Evolutionary conservation across 148 eudicot species (phyloP), one percentile per base, ranked within the genome.

Genomic region (Pouteria glomerata): DNA sequence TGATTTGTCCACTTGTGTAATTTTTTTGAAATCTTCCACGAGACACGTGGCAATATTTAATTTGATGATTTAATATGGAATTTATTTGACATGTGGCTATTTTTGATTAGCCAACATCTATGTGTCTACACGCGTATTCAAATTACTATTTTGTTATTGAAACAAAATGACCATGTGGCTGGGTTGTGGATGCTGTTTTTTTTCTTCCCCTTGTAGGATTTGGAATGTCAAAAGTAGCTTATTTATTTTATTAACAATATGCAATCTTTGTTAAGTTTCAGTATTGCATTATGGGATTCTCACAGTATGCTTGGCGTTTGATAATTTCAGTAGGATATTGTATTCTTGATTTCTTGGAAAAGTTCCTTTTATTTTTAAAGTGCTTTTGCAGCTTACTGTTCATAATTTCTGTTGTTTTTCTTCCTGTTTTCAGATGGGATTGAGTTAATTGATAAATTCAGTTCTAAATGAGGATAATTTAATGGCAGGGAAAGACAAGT

Each of bases 401-500:
- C 12, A 19, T 55, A 18, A 24, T 12, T 29, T 27, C 14, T 26
- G 7, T 26, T 23, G 10, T 10, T 37, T 34, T 57, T 18, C 65
- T 71, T 30, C 66, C 24, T 19, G 8, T n/a, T 44, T 70, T 10
- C 18, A 1, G 27, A 69, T 6, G 16, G 33, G 24, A 53, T 41
- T 44, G 5, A 71, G 51, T 62, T 31, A 72, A 8, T 61, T 10
- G 7, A 31, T 68, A 18, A 75, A 35, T 63, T 59, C 27, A 18
- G 30, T 47, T 68, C 29, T 34, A 2, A 63, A 45, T 13, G 35
- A 51, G 14, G 29, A 35, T 2, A 10, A 29, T 57, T 23, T 69
- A 55, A 53, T 77, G 34, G 42, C 82, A 94, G 98, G 98, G 69
- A 94, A 86, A 79, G 98, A 94, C 78, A 94, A 73, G 64, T 75